A percentile compares a stretch with the other conserved stretches of the same genome.
These are phyloP conservation scores for Tylopilus felleus DNA, from an alignment of 768 basidiomycete genomes.

Conservation along the genomic window DNA sequence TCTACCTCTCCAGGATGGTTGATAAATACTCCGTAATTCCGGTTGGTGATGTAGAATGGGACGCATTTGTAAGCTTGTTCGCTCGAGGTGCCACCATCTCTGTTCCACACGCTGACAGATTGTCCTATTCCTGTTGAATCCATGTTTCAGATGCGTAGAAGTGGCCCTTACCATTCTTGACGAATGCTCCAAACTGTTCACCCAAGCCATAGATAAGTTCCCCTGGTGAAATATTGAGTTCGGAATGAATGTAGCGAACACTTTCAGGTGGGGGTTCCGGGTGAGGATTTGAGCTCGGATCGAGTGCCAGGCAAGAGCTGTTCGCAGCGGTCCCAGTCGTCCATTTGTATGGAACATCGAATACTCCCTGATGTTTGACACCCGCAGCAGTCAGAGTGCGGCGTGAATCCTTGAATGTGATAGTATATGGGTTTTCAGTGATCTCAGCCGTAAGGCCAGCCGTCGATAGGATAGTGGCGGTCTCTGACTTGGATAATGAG, in stretches of 20 bases:
- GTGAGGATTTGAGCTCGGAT: slow-evolving; percentile 56
- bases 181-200: slow-evolving; percentile 70
- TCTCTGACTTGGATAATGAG: no score
- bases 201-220: slow-evolving; percentile 74
- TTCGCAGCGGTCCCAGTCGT: slow-evolving; percentile 48
- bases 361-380: slow-evolving; percentile 52
- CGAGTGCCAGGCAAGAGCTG: slow-evolving; percentile 54
- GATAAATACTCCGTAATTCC: slow-evolving; percentile 73
- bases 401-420: slow-evolving; percentile 52
- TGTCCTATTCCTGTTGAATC: slow-evolving; percentile 39
- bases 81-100: slow-evolving; percentile 67
- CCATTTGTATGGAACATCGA: slow-evolving; percentile 56
- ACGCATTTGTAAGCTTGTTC: slow-evolving; percentile 67
- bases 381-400: slow-evolving; percentile 36
- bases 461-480: slow-evolving; percentile 30
- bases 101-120: slow-evolving; percentile 60
- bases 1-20: slow-evolving; percentile 76
- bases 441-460: slow-evolving; percentile 39
- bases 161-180: slow-evolving; percentile 63
- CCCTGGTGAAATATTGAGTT: slow-evolving; percentile 63
- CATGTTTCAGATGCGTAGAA: slow-evolving; percentile 19
- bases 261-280: slow-evolving; percentile 40
- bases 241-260: slow-evolving; percentile 32
- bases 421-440: slow-evolving; percentile 56
- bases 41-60: slow-evolving; percentile 67